Percentiles rank a stretch among this genome's conserved stretches.
These are phyloP conservation scores for Diaporthe ilicicola DNA, from an alignment of 2,329 filamentous ascomycete genomes.

Conservation along the genomic window DNA sequence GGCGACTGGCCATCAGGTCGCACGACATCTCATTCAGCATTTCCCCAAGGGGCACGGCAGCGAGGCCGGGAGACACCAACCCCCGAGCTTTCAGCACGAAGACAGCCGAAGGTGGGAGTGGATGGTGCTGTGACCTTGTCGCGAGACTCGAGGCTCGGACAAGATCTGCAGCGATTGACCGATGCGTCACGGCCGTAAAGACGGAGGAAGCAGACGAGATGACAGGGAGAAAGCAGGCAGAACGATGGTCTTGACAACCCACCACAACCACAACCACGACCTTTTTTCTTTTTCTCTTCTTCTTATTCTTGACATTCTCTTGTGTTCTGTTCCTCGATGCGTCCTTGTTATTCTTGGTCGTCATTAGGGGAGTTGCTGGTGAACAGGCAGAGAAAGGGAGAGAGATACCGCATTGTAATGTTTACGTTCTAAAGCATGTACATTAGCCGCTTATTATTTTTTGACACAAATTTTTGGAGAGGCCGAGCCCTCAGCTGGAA, in stretches of 20 bases:
- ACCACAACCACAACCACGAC: not conserved
- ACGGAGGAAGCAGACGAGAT: not conserved
- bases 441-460: not conserved
- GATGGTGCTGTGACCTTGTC: not conserved
- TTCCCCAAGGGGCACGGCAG: not conserved
- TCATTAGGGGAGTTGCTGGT: not conserved
- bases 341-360: constrained; percentile 4
- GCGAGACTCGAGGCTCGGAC: not conserved
- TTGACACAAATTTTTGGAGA: not conserved
- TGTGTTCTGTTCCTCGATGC: not conserved
- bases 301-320: not conserved
- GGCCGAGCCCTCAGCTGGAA: not conserved
- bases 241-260: not conserved
- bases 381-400: not conserved
- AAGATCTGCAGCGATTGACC: not conserved
- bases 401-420: constrained; percentile 32
- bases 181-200: not conserved
- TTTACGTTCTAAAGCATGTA: constrained; percentile 29
- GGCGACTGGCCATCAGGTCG: not conserved
- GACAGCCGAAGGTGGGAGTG: not conserved
- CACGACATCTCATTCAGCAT: not conserved
- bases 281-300: not conserved
- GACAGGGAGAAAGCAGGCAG: not conserved
- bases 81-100: not conserved
- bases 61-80: not conserved